These are phyloP conservation scores for Diaporthe sp. DNA, from an alignment of 2,329 filamentous ascomycete species.

Conservation along the genomic window DNA sequence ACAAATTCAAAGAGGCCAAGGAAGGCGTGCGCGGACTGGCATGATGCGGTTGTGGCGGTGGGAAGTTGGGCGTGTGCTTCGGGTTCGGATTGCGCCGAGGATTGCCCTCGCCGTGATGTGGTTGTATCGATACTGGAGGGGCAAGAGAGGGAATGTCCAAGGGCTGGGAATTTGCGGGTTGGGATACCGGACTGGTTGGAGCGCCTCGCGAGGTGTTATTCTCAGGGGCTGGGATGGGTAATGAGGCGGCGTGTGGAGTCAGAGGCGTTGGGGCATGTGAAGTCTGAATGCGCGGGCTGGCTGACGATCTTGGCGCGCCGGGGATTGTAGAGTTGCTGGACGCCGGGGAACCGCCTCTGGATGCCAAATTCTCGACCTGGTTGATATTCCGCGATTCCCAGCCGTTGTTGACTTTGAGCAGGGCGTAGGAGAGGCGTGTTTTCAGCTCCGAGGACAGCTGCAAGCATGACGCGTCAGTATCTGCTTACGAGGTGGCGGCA, in stretches of 20 bases:
- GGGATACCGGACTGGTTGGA: constrained; percentile 53
- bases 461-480: constrained; percentile 44
- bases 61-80: constrained; percentile 63
- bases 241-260: constrained; percentile 50
- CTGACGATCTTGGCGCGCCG: constrained; percentile 64
- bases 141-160: constrained; percentile 56
- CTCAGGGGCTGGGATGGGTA: constrained; percentile 36
- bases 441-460: constrained; percentile 85
- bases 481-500: neutral
- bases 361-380: constrained; percentile 82
- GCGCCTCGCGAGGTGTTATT: constrained; percentile 39
- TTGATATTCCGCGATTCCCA: constrained; percentile 86
- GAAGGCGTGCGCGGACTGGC: constrained; percentile 53
- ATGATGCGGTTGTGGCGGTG: constrained; percentile 62
- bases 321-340: constrained; percentile 71
- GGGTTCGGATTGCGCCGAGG: constrained; percentile 66
- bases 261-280: constrained; percentile 44
- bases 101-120: constrained; percentile 59
- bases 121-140: constrained; percentile 69
- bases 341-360: constrained; percentile 75
- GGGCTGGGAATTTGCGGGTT: constrained; percentile 8
- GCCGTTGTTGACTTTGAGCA: constrained; percentile 92
- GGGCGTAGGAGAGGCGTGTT: constrained; percentile 90
- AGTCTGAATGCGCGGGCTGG: constrained; percentile 64
- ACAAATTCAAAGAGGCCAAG: constrained; percentile 56